These are phyloP conservation scores for Penicillium decumbens DNA, from an alignment of 2,329 filamentous ascomycete genomes.

Conservation along the genomic window DNA sequence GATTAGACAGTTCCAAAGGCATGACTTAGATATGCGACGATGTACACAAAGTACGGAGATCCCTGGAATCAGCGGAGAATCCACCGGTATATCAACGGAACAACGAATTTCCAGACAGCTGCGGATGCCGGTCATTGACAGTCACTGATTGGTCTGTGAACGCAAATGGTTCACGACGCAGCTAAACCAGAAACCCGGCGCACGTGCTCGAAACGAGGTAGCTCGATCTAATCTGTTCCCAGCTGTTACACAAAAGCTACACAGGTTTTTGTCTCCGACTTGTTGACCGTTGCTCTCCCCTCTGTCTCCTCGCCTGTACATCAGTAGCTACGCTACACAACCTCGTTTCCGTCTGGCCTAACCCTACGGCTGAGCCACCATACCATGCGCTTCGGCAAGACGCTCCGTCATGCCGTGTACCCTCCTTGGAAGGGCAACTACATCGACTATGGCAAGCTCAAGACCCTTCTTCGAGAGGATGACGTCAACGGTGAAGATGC, in stretches of 20 bases:
- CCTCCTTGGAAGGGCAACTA: slow-evolving; percentile 88
- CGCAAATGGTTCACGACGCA: neutral
- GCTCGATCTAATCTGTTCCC: neutral
- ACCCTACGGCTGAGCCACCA: slow-evolving; percentile 21
- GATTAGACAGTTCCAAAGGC: slow-evolving; percentile 18
- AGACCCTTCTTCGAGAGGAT: slow-evolving; percentile 79
- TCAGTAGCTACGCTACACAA: slow-evolving; percentile 7
- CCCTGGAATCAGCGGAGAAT: neutral
- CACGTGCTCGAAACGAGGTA: slow-evolving; percentile 8
- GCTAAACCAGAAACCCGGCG: slow-evolving; percentile 4
- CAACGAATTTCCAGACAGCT: neutral
- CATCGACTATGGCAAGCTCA: slow-evolving; percentile 92
- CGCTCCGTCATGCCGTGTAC: slow-evolving; percentile 73
- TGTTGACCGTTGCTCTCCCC: neutral
- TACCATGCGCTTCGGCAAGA: slow-evolving; percentile 87
- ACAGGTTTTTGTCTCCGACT: neutral
- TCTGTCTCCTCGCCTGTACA: neutral
- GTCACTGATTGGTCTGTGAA: slow-evolving; percentile 6
- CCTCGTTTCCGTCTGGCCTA: slow-evolving; percentile 8
- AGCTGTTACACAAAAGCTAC: neutral
- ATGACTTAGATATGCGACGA: neutral
- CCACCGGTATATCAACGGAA: neutral
- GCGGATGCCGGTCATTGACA: neutral
- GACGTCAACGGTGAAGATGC: slow-evolving; percentile 46
- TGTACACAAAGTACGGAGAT: neutral